These are phyloP conservation scores for Boletus barrowsii DNA, from an alignment of 768 basidiomycete species.

Conservation along the genomic window DNA sequence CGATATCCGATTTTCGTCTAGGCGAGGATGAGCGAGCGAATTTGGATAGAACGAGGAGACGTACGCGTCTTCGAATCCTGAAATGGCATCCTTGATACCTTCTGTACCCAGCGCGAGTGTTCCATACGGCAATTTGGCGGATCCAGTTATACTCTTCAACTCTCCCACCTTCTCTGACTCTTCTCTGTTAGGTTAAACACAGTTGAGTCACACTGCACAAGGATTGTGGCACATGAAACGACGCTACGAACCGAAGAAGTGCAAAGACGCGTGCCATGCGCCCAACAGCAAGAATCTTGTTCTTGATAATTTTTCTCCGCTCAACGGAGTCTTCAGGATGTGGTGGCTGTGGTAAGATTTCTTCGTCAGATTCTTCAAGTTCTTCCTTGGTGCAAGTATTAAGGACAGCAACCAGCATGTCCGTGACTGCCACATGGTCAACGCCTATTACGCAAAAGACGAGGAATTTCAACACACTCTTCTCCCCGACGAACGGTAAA, in stretches of 20 bases:
- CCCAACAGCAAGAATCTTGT: slow-evolving; percentile 97
- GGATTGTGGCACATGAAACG: not conserved
- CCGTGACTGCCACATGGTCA: slow-evolving; percentile 65
- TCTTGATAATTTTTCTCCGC: slow-evolving; percentile 90
- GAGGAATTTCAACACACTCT: slow-evolving; percentile 54
- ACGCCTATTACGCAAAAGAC: not conserved
- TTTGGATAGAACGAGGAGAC: slow-evolving; percentile 31
- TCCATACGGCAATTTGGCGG: slow-evolving; percentile 74
- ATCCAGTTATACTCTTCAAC: slow-evolving; percentile 86
- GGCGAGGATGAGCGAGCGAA: not conserved
- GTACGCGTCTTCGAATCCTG: slow-evolving; percentile 92
- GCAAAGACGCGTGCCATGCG: slow-evolving; percentile 96
- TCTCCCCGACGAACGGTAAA: slow-evolving; percentile 96
- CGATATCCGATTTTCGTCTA: slow-evolving; percentile 96
- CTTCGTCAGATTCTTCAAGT: slow-evolving; percentile 73
- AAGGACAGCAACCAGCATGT: slow-evolving; percentile 96
- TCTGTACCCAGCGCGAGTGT: slow-evolving; percentile 85
- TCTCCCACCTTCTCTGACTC: slow-evolving; percentile 98
- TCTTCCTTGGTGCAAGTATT: slow-evolving; percentile 97
- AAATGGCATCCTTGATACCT: slow-evolving; percentile 93
- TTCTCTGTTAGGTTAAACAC: slow-evolving; percentile 53
- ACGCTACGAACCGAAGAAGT: slow-evolving; percentile 76
- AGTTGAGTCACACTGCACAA: not conserved
- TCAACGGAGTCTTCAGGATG: slow-evolving; percentile 54
- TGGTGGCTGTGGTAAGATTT: slow-evolving; percentile 36